Evolutionary conservation across 2,329 filamentous ascomycete species (phyloP).

Genomic region (Pseudocercospora musae): DNA sequence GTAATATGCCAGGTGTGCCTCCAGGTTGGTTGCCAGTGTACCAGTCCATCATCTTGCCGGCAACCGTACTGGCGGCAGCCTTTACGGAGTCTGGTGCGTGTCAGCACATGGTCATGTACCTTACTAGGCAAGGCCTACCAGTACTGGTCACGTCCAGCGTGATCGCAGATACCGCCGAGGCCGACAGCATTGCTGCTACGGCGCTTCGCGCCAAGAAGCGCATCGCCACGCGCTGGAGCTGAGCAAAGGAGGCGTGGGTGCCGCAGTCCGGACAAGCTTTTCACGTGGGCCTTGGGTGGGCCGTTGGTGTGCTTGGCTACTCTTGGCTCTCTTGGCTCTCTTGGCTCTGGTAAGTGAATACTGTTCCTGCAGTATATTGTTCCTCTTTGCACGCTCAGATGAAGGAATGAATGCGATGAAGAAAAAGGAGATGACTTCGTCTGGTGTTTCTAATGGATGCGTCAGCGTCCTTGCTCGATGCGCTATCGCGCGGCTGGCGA

Average conservation of each 20-base stretch:
- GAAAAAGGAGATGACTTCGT: not conserved
- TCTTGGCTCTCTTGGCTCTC: not conserved
- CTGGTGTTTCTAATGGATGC: not conserved
- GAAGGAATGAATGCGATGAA: not conserved
- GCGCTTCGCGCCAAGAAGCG: not conserved
- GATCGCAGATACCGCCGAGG: not conserved
- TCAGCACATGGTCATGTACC: not conserved
- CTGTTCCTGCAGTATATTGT: not conserved
- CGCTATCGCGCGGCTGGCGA: not conserved
- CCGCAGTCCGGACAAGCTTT: not conserved
- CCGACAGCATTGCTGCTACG: not conserved
- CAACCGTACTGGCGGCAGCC: constrained; percentile 40
- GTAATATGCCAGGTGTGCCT: constrained; percentile 53
- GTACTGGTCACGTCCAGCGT: constrained; percentile 1
- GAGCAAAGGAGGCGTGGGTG: not conserved
- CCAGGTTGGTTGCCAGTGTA: constrained; percentile 53
- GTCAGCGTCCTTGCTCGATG: not conserved
- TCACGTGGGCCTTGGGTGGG: not conserved
- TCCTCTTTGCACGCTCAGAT: not conserved
- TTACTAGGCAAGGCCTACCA: not conserved
- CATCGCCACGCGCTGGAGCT: not conserved
- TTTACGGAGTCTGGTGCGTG: constrained; percentile 40
- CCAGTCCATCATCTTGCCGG: constrained; percentile 49
- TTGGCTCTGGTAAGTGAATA: not conserved
- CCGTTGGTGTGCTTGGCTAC: not conserved